Evolutionary conservation across 441 rosid genomes (phyloP).

Genomic region (Syzygium syzygioides): DNA sequence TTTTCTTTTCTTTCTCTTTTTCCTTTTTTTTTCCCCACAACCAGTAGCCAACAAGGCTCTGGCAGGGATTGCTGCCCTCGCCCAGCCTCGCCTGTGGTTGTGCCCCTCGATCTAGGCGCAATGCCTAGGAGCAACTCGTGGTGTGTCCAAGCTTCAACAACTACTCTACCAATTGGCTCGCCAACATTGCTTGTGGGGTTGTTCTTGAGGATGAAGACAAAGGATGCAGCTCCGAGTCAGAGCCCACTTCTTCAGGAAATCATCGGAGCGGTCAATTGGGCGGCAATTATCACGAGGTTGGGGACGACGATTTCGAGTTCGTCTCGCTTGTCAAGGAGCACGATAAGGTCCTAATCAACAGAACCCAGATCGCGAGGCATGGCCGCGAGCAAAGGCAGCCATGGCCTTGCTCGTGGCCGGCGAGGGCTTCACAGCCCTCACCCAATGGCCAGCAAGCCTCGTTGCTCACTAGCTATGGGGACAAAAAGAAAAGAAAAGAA

Average conservation of each 20-base stretch:
- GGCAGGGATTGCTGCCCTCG: too few relatives aligned
- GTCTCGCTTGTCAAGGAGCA: constrained; percentile 16
- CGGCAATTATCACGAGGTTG: background rate
- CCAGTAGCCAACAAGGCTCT: too few relatives aligned
- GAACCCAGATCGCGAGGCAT: background rate
- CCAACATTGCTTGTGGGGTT: constrained; percentile 34
- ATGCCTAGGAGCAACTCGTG: constrained; percentile 7
- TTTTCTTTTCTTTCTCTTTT: too few relatives aligned
- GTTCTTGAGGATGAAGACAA: constrained; percentile 15
- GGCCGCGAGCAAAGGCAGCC: too few relatives aligned
- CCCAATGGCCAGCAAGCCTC: too few relatives aligned
- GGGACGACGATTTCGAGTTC: constrained; percentile 65
- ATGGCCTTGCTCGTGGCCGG: too few relatives aligned
- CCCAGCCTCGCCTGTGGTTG: too few relatives aligned
- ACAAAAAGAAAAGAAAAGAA: too few relatives aligned
- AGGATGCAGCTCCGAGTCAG: background rate
- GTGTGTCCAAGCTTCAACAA: constrained; percentile 69
- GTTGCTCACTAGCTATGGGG: too few relatives aligned
- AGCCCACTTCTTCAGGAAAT: background rate
- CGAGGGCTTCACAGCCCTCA: too few relatives aligned
- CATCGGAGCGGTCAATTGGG: background rate
- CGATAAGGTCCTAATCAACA: constrained; percentile 1
- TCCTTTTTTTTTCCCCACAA: too few relatives aligned
- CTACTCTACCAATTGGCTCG: constrained; percentile 36
- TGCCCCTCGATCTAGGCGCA: too few relatives aligned